Evolutionary conservation across 2,329 filamentous ascomycete species (phyloP).

Genomic region (Metarhizium album): DNA sequence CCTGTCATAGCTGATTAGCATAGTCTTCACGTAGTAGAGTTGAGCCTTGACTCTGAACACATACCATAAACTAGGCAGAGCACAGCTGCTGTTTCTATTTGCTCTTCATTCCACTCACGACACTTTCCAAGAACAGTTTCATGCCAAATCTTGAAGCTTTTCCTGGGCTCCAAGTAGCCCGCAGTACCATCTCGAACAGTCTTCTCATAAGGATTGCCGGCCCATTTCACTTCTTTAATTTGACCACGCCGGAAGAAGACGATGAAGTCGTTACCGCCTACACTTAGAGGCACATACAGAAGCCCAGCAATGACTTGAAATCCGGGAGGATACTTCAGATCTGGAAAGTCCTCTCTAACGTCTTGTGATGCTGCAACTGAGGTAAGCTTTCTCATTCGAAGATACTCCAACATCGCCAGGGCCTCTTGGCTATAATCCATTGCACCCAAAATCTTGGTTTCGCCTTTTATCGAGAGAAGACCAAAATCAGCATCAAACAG

Average conservation of each 20-base stretch:
- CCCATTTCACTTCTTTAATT: conserved; percentile 70
- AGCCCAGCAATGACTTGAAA: conserved; percentile 70
- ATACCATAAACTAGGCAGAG: conserved; percentile 79
- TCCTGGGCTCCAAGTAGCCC: conserved; percentile 65
- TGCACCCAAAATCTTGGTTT: conserved; percentile 74
- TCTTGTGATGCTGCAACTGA: conserved; percentile 73
- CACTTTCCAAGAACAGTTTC: conserved; percentile 75
- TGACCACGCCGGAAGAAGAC: conserved; percentile 80
- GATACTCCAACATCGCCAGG: conserved; percentile 73
- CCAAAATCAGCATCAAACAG: conserved; percentile 85
- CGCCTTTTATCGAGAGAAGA: conserved; percentile 72
- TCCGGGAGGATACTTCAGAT: conserved; percentile 67
- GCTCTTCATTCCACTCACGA: conserved; percentile 79
- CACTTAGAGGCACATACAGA: conserved; percentile 70
- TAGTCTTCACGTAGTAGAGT: background rate
- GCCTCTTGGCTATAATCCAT: conserved; percentile 72
- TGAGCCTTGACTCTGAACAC: conserved; percentile 3
- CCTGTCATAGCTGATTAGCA: conserved; percentile 20
- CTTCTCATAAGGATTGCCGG: conserved; percentile 79
- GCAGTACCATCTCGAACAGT: conserved; percentile 59
- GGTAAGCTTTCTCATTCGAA: conserved; percentile 63
- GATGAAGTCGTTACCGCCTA: conserved; percentile 72
- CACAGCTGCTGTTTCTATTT: conserved; percentile 80
- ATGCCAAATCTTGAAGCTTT: conserved; percentile 70
- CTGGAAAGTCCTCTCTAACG: conserved; percentile 65